These are phyloP conservation scores for Claviceps sp. DNA, from an alignment of 2,329 filamentous ascomycete genomes.

Conservation along the genomic window DNA sequence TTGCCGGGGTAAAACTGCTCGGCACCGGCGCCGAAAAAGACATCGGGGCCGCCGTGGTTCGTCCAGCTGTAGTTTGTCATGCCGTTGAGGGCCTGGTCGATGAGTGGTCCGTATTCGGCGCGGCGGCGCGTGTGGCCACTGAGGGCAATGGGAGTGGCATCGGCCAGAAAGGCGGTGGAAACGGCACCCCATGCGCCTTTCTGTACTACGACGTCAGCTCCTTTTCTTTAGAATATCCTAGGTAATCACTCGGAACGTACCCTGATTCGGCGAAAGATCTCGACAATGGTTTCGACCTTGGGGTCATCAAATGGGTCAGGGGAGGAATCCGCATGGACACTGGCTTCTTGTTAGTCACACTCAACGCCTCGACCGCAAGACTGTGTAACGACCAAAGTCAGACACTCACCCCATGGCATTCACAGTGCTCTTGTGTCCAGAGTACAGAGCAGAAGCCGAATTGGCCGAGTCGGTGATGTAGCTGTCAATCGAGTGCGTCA, in stretches of 20 bases:
- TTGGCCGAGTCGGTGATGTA: slow-evolving; percentile 85
- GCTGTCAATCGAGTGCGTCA: slow-evolving; percentile 74
- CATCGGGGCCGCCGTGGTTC: slow-evolving; percentile 59
- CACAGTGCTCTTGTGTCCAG: slow-evolving; percentile 71
- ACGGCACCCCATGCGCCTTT: slow-evolving; percentile 51
- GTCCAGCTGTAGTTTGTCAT: slow-evolving; percentile 74
- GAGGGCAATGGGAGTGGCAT: slow-evolving; percentile 69
- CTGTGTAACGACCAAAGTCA: neutral
- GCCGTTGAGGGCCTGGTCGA: slow-evolving; percentile 65
- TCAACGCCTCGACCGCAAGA: neutral
- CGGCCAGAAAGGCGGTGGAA: slow-evolving; percentile 67
- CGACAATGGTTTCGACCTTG: slow-evolving; percentile 73
- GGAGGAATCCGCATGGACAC: slow-evolving; percentile 66
- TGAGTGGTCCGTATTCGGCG: slow-evolving; percentile 53
- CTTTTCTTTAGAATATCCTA: neutral
- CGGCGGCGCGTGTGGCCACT: slow-evolving; percentile 61
- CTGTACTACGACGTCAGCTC: slow-evolving; percentile 9
- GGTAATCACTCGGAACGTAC: slow-evolving; percentile 26
- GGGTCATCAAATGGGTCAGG: slow-evolving; percentile 65
- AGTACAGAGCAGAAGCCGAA: slow-evolving; percentile 68
- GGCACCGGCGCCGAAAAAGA: slow-evolving; percentile 70
- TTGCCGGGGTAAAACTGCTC: slow-evolving; percentile 62
- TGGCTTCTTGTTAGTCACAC: slow-evolving; percentile 8
- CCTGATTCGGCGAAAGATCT: slow-evolving; percentile 59
- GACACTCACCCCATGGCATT: slow-evolving; percentile 54